These are phyloP conservation scores for Peltaster fructicola DNA, from an alignment of 2,329 filamentous ascomycete genomes.

Conservation along the genomic window DNA sequence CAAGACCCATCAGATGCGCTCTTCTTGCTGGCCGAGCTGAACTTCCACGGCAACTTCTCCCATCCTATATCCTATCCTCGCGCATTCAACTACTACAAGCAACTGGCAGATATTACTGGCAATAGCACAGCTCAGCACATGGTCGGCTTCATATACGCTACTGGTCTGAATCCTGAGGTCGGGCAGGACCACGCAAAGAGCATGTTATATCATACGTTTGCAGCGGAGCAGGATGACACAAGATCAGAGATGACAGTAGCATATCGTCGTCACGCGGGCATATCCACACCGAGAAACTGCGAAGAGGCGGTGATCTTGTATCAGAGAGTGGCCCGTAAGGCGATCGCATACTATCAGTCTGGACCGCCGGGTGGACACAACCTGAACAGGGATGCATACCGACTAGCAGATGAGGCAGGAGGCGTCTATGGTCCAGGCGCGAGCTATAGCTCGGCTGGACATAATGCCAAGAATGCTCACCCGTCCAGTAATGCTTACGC, in stretches of 20 bases:
- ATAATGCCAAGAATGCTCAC: slow-evolving; percentile 57
- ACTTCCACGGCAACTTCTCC: slow-evolving; percentile 89
- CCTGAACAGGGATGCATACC: slow-evolving; percentile 61
- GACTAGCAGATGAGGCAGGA: slow-evolving; percentile 76
- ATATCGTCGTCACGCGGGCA: slow-evolving; percentile 68
- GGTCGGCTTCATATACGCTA: slow-evolving; percentile 90
- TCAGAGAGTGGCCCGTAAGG: slow-evolving; percentile 84
- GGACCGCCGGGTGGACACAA: slow-evolving; percentile 77
- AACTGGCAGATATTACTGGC: slow-evolving; percentile 57
- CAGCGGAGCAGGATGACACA: slow-evolving; percentile 65
- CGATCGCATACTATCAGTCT: slow-evolving; percentile 69
- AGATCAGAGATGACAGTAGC: slow-evolving; percentile 87
- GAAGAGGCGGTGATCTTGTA: slow-evolving; percentile 76
- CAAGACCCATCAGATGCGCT: slow-evolving; percentile 61
- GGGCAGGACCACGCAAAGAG: slow-evolving; percentile 79
- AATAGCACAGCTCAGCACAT: slow-evolving; percentile 92
- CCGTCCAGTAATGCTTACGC: slow-evolving; percentile 67
- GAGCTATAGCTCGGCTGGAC: slow-evolving; percentile 72
- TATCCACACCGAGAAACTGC: slow-evolving; percentile 72
- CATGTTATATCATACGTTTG: slow-evolving; percentile 85
- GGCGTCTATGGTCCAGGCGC: slow-evolving; percentile 93
- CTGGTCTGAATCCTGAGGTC: slow-evolving; percentile 67
- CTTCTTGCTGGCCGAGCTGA: slow-evolving; percentile 79
- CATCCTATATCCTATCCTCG: slow-evolving; percentile 64
- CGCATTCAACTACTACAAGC: slow-evolving; percentile 66